Evolutionary conservation across 345 rosid genomes (phyloP).

Genomic region (Acer yangbiense): DNA sequence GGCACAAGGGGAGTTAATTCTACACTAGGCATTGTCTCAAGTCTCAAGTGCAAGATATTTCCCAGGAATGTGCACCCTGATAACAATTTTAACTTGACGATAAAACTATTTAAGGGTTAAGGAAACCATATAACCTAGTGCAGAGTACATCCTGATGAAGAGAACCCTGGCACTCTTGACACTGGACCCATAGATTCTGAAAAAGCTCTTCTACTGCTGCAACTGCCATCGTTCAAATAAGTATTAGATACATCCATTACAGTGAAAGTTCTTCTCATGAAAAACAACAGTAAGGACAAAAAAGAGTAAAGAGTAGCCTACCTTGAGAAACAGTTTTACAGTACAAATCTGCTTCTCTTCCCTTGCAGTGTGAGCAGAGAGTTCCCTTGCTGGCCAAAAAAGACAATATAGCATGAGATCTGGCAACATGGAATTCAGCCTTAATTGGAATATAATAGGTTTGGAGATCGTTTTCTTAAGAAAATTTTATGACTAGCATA

Average conservation of each 20-base stretch:
- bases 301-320: slow-evolving; percentile 26
- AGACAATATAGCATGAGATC: slow-evolving; percentile 16
- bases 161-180: slow-evolving; percentile 98
- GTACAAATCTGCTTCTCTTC: slow-evolving; percentile 92
- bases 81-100: background rate
- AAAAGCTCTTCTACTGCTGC: slow-evolving; percentile 81
- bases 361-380: slow-evolving; percentile 84
- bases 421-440: background rate
- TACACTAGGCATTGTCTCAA: background rate
- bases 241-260: background rate
- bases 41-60: background rate
- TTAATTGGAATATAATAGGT: background rate
- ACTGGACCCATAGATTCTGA: slow-evolving; percentile 93
- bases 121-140: slow-evolving; percentile 60
- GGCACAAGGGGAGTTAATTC: background rate
- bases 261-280: background rate
- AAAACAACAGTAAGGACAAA: slow-evolving; percentile 10
- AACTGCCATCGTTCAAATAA: slow-evolving; percentile 49
- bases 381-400: slow-evolving; percentile 54
- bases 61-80: background rate
- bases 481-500: background rate
- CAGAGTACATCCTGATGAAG: slow-evolving; percentile 99
- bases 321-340: slow-evolving; percentile 91
- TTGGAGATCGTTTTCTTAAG: background rate
- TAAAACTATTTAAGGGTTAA: background rate